A percentile compares a stretch with the other conserved stretches of the same genome.
These are phyloP conservation scores for Capsella rubella DNA, from an alignment of 441 rosid species.

Conservation along the genomic window DNA sequence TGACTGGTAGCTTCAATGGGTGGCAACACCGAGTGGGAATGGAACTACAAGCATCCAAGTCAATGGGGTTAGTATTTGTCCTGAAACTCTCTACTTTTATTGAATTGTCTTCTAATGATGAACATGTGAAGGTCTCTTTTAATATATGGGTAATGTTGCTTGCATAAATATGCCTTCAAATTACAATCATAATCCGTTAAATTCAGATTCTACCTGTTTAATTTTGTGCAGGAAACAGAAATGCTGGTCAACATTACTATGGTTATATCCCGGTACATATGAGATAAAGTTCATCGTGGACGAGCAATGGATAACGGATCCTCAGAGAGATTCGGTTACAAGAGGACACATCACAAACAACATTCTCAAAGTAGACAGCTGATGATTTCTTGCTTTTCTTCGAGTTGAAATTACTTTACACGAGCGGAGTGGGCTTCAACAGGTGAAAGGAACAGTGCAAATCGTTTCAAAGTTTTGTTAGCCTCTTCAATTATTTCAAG, in stretches of 20 bases:
- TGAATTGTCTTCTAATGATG: neutral
- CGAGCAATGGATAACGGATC: constrained; percentile 78
- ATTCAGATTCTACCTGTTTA: neutral
- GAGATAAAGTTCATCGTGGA: constrained; percentile 91
- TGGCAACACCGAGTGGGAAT: constrained; percentile 83
- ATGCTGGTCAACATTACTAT: constrained; percentile 72
- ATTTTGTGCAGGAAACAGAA: constrained; percentile 59
- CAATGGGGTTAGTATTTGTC: constrained; percentile 44
- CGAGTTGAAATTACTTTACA: constrained; percentile 6
- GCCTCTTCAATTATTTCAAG: constrained; percentile 19
- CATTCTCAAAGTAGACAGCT: constrained; percentile 65
- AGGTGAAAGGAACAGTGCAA: constrained; percentile 16
- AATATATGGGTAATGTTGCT: neutral
- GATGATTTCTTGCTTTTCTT: constrained; percentile 10
- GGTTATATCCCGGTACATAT: constrained; percentile 91
- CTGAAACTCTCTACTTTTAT: neutral
- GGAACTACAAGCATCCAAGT: constrained; percentile 69
- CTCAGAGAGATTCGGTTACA: constrained; percentile 60
- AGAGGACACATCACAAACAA: constrained; percentile 71
- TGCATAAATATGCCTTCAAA: constrained; percentile 17
- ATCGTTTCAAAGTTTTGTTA: neutral
- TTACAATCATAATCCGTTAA: neutral
- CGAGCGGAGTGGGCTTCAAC: constrained; percentile 10
- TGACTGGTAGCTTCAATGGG: constrained; percentile 92
- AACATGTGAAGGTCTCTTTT: constrained; percentile 14